Percentiles rank a stretch among this genome's conserved stretches.
These are phyloP conservation scores for Telfairia occidentalis DNA, from an alignment of 331 rosid genomes.

Conservation along the genomic window DNA sequence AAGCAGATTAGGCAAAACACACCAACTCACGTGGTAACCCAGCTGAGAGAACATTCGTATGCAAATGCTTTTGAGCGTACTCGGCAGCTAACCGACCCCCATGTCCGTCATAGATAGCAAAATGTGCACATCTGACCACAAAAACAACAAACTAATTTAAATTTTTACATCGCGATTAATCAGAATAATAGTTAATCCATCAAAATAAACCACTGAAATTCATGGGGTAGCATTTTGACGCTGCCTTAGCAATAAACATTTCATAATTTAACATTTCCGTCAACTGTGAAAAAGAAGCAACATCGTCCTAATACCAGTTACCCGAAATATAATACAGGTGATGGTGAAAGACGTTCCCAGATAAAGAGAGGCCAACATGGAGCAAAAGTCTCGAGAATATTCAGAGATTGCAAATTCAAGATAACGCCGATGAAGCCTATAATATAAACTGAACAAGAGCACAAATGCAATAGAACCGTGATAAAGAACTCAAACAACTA, in stretches of 20 bases:
- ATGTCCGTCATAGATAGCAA: slow-evolving; percentile 85
- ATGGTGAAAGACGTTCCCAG: background rate
- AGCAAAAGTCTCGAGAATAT: background rate
- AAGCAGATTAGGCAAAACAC: slow-evolving; percentile 75
- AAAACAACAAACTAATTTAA: background rate
- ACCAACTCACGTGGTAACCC: slow-evolving; percentile 99
- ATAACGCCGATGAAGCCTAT: background rate
- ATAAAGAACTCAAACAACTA: slow-evolving; percentile 1
- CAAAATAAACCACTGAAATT: background rate
- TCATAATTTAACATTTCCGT: background rate
- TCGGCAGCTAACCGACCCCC: slow-evolving; percentile 93
- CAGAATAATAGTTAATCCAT: too few relatives aligned
- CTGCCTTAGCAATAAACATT: background rate
- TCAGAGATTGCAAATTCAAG: background rate
- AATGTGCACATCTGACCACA: slow-evolving; percentile 57
- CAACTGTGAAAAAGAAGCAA: background rate
- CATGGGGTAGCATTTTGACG: background rate
- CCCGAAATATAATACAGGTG: background rate
- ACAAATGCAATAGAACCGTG: background rate
- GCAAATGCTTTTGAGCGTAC: slow-evolving; percentile 66
- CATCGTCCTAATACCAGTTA: background rate
- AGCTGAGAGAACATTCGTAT: slow-evolving; percentile 64
- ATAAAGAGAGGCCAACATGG: background rate
- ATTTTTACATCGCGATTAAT: too few relatives aligned
- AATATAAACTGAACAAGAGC: background rate